These are phyloP conservation scores for Saccharomyces hybrid DNA, from an alignment of 1,139 yeast species.

Conservation along the genomic window DNA sequence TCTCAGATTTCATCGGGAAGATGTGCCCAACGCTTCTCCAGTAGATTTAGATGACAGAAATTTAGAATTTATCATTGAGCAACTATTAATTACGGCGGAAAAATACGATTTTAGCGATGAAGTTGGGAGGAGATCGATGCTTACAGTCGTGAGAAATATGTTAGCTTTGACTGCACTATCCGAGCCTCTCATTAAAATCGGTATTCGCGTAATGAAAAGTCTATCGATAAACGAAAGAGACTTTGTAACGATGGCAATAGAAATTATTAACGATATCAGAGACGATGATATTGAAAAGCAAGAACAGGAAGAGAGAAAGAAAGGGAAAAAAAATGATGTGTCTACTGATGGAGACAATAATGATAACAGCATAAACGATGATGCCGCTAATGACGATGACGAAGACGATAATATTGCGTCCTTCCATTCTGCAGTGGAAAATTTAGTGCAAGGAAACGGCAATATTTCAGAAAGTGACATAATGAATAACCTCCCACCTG, in stretches of 20 bases:
- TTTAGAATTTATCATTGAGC: conserved; percentile 67
- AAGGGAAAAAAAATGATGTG: background rate
- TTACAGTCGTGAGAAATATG: conserved; percentile 60
- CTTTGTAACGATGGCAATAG: conserved; percentile 77
- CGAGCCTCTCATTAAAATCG: conserved; percentile 48
- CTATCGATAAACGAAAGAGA: conserved; percentile 75
- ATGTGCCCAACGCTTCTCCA: conserved; percentile 6
- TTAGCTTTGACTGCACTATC: conserved; percentile 43
- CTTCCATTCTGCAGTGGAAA: conserved; percentile 49
- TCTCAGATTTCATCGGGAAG: conserved; percentile 38
- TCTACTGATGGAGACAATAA: conserved; percentile 19
- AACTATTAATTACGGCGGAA: conserved; percentile 58
- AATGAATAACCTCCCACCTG: conserved; percentile 20
- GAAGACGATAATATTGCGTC: conserved; percentile 34
- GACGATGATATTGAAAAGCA: conserved; percentile 50
- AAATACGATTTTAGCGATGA: conserved; percentile 86
- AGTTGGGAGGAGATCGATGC: conserved; percentile 77
- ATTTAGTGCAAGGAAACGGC: conserved; percentile 22
- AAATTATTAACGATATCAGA: conserved; percentile 75
- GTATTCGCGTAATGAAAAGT: conserved; percentile 59
- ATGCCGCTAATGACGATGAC: conserved; percentile 31
- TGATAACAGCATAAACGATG: conserved; percentile 17
- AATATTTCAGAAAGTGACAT: conserved; percentile 13
- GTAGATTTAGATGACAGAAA: conserved; percentile 43
- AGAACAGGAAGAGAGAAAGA: conserved; percentile 18